A percentile compares a stretch with the other conserved stretches of the same genome.
Conservation (phyloP, 306 rosid species). For the Senna siamea region DNA sequence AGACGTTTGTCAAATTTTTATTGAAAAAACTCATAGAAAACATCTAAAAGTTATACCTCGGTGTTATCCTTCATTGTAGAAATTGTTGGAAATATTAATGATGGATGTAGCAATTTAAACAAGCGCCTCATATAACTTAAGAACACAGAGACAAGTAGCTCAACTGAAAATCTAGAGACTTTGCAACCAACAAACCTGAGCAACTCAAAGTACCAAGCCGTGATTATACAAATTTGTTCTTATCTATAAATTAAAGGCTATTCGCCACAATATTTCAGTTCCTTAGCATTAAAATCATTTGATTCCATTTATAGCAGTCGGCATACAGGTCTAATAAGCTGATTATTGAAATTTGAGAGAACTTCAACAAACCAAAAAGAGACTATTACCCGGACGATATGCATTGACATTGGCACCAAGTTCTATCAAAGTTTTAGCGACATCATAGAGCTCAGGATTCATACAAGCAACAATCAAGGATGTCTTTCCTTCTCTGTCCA, state of each 20-base stretch:
- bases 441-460: conserved; percentile 68
- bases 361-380: too few species aligned
- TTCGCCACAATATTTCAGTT: conserved; percentile 5
- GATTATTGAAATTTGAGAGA: neutral
- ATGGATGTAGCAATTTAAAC: neutral
- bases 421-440: conserved; percentile 76
- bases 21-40: neutral
- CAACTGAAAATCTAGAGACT: conserved; percentile 25
- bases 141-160: conserved; percentile 31
- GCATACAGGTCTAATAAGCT: neutral
- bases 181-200: conserved; percentile 26
- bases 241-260: neutral
- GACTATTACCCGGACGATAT: conserved; percentile 76
- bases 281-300: conserved; percentile 3
- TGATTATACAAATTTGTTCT: neutral
- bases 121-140: neutral
- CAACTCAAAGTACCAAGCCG: conserved; percentile 6
- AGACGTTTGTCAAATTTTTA: too few species aligned
- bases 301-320: conserved; percentile 24
- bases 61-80: neutral
- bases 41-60: neutral
- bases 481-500: conserved; percentile 77
- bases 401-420: conserved; percentile 95
- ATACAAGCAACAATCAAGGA: conserved; percentile 88
- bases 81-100: neutral